These are phyloP conservation scores for Pyrenochaeta sp. DNA, from an alignment of 2,329 filamentous ascomycete species.

Conservation along the genomic window DNA sequence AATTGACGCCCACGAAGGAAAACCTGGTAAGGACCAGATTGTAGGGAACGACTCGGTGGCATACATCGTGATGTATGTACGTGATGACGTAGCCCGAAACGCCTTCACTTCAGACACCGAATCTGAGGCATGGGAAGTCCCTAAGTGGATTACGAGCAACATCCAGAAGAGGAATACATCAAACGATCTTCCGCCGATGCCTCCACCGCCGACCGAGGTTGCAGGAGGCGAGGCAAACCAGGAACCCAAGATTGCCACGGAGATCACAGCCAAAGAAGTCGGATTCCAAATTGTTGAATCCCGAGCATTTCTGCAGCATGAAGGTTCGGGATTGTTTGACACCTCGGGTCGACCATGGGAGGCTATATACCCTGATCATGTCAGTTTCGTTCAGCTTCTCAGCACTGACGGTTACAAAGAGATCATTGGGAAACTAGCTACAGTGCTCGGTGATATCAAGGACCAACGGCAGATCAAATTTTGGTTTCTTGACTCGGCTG, in stretches of 20 bases:
- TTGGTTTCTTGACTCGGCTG: slow-evolving; percentile 46
- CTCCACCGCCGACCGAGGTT: slow-evolving; percentile 13
- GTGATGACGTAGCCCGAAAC: slow-evolving; percentile 53
- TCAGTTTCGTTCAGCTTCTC: slow-evolving; percentile 30
- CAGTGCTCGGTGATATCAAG: slow-evolving; percentile 35
- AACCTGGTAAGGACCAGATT: slow-evolving; percentile 45
- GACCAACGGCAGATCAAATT: slow-evolving; percentile 50
- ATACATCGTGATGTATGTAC: slow-evolving; percentile 65
- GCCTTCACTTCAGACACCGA: slow-evolving; percentile 52
- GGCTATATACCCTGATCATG: slow-evolving; percentile 13
- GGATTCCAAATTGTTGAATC: slow-evolving; percentile 46
- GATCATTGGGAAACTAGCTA: slow-evolving; percentile 39
- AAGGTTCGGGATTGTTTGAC: slow-evolving; percentile 49
- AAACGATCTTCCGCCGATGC: slow-evolving; percentile 17
- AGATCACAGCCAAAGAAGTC: slow-evolving; percentile 13
- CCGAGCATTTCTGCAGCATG: slow-evolving; percentile 39
- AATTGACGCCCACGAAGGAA: slow-evolving; percentile 60
- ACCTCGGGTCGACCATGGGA: slow-evolving; percentile 38
- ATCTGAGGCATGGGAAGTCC: slow-evolving; percentile 56
- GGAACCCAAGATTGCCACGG: not conserved
- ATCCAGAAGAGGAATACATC: slow-evolving; percentile 32
- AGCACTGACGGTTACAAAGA: slow-evolving; percentile 35
- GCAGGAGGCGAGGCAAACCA: slow-evolving; percentile 9
- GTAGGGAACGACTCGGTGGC: slow-evolving; percentile 58
- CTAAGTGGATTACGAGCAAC: slow-evolving; percentile 47